Evolutionary conservation across 2,329 filamentous ascomycete genomes (phyloP).

Genomic region (Aspergillus proliferans): DNA sequence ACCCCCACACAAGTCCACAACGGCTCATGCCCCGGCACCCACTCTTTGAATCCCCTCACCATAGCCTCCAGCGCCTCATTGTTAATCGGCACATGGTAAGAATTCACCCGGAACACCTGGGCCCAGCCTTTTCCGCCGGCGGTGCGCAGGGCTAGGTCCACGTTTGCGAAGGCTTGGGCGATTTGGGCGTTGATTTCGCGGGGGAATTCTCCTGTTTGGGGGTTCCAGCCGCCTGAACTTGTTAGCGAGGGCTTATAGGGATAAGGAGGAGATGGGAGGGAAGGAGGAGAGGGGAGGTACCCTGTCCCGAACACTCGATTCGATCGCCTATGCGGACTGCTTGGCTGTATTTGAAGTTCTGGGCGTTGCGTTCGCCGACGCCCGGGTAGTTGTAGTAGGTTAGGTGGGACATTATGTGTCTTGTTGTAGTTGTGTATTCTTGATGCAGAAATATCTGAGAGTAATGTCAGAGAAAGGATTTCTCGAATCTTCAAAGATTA

Average conservation of each 20-base stretch:
- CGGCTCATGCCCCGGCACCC: constrained; percentile 48
- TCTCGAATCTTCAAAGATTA: not conserved
- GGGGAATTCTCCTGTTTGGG: constrained; percentile 15
- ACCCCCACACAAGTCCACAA: constrained; percentile 53
- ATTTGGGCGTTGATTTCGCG: constrained; percentile 42
- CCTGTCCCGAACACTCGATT: constrained; percentile 32
- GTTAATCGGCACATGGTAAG: constrained; percentile 42
- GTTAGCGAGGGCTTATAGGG: not conserved
- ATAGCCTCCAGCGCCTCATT: constrained; percentile 36
- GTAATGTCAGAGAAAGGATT: not conserved
- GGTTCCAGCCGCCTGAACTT: constrained; percentile 30
- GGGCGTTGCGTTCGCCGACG: constrained; percentile 29
- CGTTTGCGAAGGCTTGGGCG: constrained; percentile 52
- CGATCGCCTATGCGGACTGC: constrained; percentile 45
- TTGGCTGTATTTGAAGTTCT: constrained; percentile 40
- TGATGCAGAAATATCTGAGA: not conserved
- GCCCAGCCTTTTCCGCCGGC: constrained; percentile 46
- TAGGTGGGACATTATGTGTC: constrained; percentile 28
- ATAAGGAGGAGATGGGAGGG: not conserved
- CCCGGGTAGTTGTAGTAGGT: constrained; percentile 37
- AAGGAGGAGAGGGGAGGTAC: not conserved
- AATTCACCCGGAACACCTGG: constrained; percentile 47
- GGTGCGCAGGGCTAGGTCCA: constrained; percentile 46
- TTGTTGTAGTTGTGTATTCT: not conserved
- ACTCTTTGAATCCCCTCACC: constrained; percentile 44